Conservation (phyloP, 495 filamentous ascomycete species). For the Tuber indicum region DNA sequence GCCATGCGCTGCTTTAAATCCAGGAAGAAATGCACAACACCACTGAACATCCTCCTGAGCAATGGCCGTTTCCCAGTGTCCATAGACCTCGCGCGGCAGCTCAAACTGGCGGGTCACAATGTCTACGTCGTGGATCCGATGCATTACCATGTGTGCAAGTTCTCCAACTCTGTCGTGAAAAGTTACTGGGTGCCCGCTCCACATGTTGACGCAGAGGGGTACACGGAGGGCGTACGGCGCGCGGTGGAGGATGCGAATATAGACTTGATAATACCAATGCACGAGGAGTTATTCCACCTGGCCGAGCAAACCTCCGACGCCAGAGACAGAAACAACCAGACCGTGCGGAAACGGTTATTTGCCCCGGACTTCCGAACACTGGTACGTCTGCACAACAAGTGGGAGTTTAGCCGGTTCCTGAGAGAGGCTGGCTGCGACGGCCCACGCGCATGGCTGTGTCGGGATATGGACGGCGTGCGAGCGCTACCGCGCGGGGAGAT, state of each 20-base stretch:
- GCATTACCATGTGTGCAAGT: constrained; percentile 43
- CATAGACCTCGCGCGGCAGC: constrained; percentile 42
- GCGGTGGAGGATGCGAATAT: constrained; percentile 35
- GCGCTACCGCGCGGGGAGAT: constrained; percentile 10
- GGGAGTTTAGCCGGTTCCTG: constrained; percentile 35
- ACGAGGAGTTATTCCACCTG: constrained; percentile 44
- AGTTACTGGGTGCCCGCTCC: constrained; percentile 35
- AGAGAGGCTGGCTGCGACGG: constrained; percentile 23
- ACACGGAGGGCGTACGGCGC: constrained; percentile 26
- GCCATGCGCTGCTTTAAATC: background rate
- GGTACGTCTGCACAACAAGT: constrained; percentile 41
- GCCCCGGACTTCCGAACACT: constrained; percentile 31
- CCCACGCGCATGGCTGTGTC: constrained; percentile 31
- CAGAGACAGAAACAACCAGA: background rate
- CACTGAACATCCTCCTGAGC: constrained; percentile 43
- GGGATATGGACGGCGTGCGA: constrained; percentile 13
- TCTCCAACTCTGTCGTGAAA: constrained; percentile 37
- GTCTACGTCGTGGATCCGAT: constrained; percentile 42
- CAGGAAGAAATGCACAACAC: background rate
- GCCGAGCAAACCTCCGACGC: constrained; percentile 16
- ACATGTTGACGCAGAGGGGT: constrained; percentile 32
- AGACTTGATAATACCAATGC: constrained; percentile 42
- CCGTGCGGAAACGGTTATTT: constrained; percentile 24
- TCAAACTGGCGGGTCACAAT: constrained; percentile 36
- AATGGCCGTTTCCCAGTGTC: constrained; percentile 44